phyloP scores from a whole-genome alignment of 2,329 filamentous ascomycete genomes.

The Zymoseptoria ardabiliae region DNA sequence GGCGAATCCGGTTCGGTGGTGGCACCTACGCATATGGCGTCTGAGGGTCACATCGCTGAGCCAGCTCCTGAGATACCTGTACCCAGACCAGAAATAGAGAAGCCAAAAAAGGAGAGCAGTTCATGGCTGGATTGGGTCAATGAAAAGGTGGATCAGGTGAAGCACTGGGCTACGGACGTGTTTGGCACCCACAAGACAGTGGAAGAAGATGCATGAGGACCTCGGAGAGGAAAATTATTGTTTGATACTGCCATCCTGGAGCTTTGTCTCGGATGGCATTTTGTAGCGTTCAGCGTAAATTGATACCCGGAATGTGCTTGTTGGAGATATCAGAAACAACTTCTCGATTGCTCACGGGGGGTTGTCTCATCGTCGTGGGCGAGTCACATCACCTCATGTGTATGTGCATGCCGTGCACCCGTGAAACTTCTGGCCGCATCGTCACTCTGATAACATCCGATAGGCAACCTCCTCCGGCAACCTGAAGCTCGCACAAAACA shows the following conservation, averaged over 20 bases:
- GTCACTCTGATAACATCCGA: not conserved
- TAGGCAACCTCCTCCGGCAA: slow-evolving; percentile 71
- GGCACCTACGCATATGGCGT: not conserved
- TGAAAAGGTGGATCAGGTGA: slow-evolving; percentile 25
- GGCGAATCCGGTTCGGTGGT: not conserved
- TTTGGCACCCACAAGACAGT: slow-evolving; percentile 14
- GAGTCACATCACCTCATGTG: not conserved
- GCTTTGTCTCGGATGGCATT: not conserved
- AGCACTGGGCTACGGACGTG: slow-evolving; percentile 26
- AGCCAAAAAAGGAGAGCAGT: slow-evolving; percentile 11
- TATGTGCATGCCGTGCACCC: too few relatives aligned
- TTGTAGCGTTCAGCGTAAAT: not conserved
- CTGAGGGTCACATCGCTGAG: not conserved
- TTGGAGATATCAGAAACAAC: not conserved
- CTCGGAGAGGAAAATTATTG: not conserved
- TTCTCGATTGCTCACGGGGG: not conserved
- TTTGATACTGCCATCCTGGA: not conserved
- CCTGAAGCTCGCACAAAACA: slow-evolving; percentile 93
- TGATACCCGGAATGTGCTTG: not conserved
- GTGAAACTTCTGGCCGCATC: too few relatives aligned
- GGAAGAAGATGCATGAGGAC: not conserved
- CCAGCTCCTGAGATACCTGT: slow-evolving; percentile 2
- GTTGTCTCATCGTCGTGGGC: not conserved
- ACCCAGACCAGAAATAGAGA: slow-evolving; percentile 15
- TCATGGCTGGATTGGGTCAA: slow-evolving; percentile 28